Evolutionary conservation across 2,329 filamentous ascomycete genomes (phyloP).

Genomic region (Eutypa lata): DNA sequence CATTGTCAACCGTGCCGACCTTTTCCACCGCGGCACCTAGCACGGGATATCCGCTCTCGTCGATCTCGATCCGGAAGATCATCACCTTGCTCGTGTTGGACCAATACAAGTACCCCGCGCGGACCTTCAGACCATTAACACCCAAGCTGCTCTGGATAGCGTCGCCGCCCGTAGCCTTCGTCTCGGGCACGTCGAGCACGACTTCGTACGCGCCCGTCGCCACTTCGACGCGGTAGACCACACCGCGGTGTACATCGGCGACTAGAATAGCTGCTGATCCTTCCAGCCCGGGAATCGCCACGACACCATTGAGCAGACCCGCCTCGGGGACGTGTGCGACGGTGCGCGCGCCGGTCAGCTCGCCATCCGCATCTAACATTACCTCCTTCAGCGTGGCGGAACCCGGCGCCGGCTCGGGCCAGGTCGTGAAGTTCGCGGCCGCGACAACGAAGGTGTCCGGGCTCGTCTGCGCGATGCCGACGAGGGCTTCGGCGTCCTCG

Average conservation of each 20-base stretch:
- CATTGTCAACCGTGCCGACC: constrained; percentile 2
- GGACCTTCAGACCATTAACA: constrained; percentile 20
- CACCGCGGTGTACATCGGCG: constrained; percentile 18
- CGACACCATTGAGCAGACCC: constrained; percentile 16
- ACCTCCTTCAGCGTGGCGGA: constrained; percentile 15
- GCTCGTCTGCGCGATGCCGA: constrained; percentile 27
- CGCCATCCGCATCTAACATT: neutral
- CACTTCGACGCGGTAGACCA: constrained; percentile 19
- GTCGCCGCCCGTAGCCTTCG: constrained; percentile 10
- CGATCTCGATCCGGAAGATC: constrained; percentile 11
- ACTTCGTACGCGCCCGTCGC: constrained; percentile 12
- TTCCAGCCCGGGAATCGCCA: constrained; percentile 6
- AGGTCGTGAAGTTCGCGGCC: constrained; percentile 6
- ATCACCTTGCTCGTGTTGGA: constrained; percentile 11
- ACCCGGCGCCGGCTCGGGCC: constrained; percentile 4
- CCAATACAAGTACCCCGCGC: constrained; percentile 18
- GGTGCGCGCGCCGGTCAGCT: constrained; percentile 4
- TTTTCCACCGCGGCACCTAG: constrained; percentile 4
- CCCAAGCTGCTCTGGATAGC: constrained; percentile 7
- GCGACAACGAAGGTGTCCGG: constrained; percentile 17
- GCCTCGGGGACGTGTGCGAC: constrained; percentile 13
- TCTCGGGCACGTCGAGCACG: constrained; percentile 17
- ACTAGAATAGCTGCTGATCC: constrained; percentile 10
- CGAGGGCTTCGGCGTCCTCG: constrained; percentile 16
- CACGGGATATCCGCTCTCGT: constrained; percentile 5